Base-by-base conservation (phyloP, 768 basidiomycete genomes). In the Tephrocybe rancida region DNA sequence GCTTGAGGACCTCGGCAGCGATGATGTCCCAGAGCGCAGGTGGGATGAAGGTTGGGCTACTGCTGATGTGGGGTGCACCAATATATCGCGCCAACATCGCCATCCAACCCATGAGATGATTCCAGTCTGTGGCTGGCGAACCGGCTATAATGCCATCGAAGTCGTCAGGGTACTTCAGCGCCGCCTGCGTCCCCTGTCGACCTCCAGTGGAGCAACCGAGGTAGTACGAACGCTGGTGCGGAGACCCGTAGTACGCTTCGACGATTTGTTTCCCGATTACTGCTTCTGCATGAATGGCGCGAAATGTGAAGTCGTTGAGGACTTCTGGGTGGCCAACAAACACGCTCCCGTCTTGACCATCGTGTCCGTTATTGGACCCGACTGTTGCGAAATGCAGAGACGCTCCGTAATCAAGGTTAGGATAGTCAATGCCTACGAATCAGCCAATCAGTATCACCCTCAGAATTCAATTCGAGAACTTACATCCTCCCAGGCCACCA, bases 111-210 rank as follows among this genome's bases (percentile, higher is more conserved):
- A 41, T 13, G 21, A 54, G 47, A 35, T 54, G 47, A 25, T 54
- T 54, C 13, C 14, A 48, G 25, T 48, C 39, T 3, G 47, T 48
- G 5, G 46, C 53, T 10, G 53, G 46, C 1, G 45, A 26, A 6
- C 58, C 58, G 4, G 58, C 56, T 11, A 57, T 34, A 30, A 57
- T 57, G 5, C 56, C 56, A 39, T 57, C 56, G n/a, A 57, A 57
- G 22, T 55, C 58, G 5, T 50, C 58, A 2, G 58, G 58, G 44
- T 52, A 59, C 30, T 44, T 55, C 6, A 55, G 44, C 1, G 58
- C 58, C 1, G 47, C 54, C 42, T 59, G 54, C 14, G 48, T 52
- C 5, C 58, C 58, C 30, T 59, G 58, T 5, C 58, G 54, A 2
- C 58, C 58, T 9, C 58, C 58, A 2, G 54, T 59, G 3, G 56